Conservation (phyloP, 2,329 filamentous ascomycete species). For the Botrytis deweyae region DNA sequence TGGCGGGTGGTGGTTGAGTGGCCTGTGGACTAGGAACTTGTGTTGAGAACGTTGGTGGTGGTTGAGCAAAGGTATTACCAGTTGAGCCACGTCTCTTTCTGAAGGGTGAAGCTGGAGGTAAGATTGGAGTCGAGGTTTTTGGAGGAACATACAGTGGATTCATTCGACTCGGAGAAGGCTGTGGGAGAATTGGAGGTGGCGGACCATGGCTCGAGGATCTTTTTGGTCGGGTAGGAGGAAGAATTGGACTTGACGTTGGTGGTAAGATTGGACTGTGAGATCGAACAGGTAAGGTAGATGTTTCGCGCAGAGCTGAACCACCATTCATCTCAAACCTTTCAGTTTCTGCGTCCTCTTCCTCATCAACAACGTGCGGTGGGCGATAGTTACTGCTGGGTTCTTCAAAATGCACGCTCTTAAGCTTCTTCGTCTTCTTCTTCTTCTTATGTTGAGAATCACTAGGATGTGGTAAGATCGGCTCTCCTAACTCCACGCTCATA, state of each 20-base stretch:
- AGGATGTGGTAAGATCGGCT: not conserved
- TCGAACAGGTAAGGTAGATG: not conserved
- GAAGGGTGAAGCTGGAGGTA: slow-evolving; percentile 14
- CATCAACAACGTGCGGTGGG: not conserved
- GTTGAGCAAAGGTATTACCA: not conserved
- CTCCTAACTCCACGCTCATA: slow-evolving; percentile 3
- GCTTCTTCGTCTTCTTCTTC: not conserved
- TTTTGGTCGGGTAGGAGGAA: not conserved
- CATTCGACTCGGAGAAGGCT: not conserved
- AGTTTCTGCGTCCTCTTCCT: not conserved
- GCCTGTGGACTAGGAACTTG: not conserved
- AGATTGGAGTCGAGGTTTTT: not conserved
- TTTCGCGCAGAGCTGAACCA: not conserved
- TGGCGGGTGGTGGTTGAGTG: not conserved
- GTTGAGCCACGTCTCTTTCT: not conserved
- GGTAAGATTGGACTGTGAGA: not conserved
- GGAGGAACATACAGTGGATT: not conserved
- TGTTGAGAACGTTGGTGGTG: not conserved
- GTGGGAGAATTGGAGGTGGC: not conserved
- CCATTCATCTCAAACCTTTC: not conserved
- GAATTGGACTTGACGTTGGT: not conserved
- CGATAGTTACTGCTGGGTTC: not conserved
- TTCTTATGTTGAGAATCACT: not conserved
- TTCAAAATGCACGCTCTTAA: not conserved
- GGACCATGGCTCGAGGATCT: not conserved